Evolutionary conservation across 495 filamentous ascomycete genomes (phyloP).

Genomic region (Hypoxylon cercidicola): DNA sequence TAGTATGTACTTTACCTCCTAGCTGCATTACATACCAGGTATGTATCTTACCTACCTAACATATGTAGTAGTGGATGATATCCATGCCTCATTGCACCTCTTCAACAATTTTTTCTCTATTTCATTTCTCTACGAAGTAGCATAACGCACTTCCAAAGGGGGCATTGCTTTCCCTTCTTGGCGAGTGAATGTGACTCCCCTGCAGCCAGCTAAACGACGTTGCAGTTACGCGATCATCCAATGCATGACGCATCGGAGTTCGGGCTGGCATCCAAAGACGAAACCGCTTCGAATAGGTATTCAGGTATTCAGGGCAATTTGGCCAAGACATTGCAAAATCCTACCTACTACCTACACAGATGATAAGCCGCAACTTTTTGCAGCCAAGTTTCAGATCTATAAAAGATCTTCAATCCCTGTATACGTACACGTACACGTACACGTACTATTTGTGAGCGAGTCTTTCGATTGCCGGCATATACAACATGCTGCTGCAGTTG

Average conservation of each 20-base stretch:
- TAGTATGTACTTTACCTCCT: too few species aligned
- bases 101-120: too few species aligned
- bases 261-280: conserved; percentile 6
- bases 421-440: conserved; percentile 19
- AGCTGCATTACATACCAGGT: too few species aligned
- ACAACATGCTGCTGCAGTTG: conserved; percentile 1
- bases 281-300: conserved; percentile 8
- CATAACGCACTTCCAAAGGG: too few species aligned
- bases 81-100: not conserved
- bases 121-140: too few species aligned
- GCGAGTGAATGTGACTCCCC: not conserved
- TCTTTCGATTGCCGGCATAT: conserved; percentile 23
- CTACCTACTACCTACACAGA: conserved; percentile 10
- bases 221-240: conserved; percentile 16
- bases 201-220: conserved; percentile 18
- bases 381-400: conserved; percentile 32
- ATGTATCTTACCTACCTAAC: too few species aligned
- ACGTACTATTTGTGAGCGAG: conserved; percentile 5
- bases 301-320: conserved; percentile 22
- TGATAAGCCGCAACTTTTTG: conserved; percentile 36
- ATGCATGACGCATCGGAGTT: conserved; percentile 14
- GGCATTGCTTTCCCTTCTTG: too few species aligned
- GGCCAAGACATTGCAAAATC: conserved; percentile 34
- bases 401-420: conserved; percentile 22
- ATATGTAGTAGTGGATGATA: not conserved